Percentiles rank a stretch among this genome's conserved stretches.
phyloP scores from a whole-genome alignment of 495 filamentous ascomycete genomes.

The Neurospora sp. region DNA sequence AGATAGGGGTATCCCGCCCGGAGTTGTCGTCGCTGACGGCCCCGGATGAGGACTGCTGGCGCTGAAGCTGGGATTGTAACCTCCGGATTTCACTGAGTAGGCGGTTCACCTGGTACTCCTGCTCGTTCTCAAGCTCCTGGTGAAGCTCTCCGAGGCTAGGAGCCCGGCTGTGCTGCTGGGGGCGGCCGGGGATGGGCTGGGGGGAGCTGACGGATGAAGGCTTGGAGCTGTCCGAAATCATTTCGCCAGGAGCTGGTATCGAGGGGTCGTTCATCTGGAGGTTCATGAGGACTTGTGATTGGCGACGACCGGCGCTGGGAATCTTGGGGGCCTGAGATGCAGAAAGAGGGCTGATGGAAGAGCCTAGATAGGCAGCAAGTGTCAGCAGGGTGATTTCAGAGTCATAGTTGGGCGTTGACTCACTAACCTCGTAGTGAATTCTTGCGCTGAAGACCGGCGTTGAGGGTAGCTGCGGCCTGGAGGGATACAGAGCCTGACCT shows the following conservation, averaged over 20 bases:
- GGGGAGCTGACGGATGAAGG: conserved; percentile 40
- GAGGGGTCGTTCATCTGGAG: conserved; percentile 60
- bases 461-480: conserved; percentile 58
- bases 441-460: conserved; percentile 57
- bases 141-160: conserved; percentile 91
- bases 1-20: conserved; percentile 44
- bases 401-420: conserved; percentile 4
- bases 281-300: conserved; percentile 63
- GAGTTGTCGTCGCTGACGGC: conserved; percentile 58
- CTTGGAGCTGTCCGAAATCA: conserved; percentile 37
- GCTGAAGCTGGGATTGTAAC: conserved; percentile 73
- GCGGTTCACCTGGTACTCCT: conserved; percentile 93
- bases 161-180: conserved; percentile 51
- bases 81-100: conserved; percentile 81
- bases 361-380: conserved; percentile 22
- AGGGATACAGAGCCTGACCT: conserved; percentile 53
- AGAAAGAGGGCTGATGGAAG: conserved; percentile 41
- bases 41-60: conserved; percentile 34
- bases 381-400: conserved; percentile 7
- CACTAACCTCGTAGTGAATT: conserved; percentile 43
- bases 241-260: conserved; percentile 52
- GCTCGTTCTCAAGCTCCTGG: conserved; percentile 89
- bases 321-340: conserved; percentile 40
- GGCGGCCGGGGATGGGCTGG: conserved; percentile 45
- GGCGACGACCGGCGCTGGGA: conserved; percentile 47